A percentile compares a stretch with the other conserved stretches of the same genome.
These are phyloP conservation scores for Fusarium odoratissimum DNA, from an alignment of 2,329 filamentous ascomycete genomes.

Conservation along the genomic window DNA sequence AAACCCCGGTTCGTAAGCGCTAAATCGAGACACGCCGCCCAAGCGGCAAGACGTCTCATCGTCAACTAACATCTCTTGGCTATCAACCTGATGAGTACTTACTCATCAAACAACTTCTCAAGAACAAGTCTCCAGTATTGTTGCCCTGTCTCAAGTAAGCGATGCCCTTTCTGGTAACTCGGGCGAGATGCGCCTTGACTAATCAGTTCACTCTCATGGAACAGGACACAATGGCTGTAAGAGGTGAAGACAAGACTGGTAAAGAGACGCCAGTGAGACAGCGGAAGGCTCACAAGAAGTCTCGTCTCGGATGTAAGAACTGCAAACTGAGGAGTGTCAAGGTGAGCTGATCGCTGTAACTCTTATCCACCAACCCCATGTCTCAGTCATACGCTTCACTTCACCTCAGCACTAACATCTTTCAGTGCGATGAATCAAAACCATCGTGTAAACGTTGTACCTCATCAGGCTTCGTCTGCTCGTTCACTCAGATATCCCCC, in stretches of 20 bases:
- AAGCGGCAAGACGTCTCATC: not conserved
- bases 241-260: not conserved
- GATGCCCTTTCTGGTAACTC: conserved; percentile 8
- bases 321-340: conserved; percentile 67
- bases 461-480: conserved; percentile 60
- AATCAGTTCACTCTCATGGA: not conserved
- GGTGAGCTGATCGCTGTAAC: conserved; percentile 45
- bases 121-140: not conserved
- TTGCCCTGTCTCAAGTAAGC: not conserved
- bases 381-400: not conserved
- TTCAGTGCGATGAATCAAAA: conserved; percentile 64
- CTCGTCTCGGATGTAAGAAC: conserved; percentile 64
- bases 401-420: not conserved
- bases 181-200: not conserved
- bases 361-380: not conserved
- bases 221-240: conserved; percentile 11
- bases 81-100: not conserved
- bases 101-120: not conserved
- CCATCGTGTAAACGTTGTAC: conserved; percentile 62
- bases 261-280: conserved; percentile 33
- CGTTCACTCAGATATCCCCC: conserved; percentile 51
- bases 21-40: not conserved
- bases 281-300: conserved; percentile 62
- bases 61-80: conserved; percentile 7
- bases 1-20: conserved; percentile 10